These are phyloP conservation scores for Chenopodium album DNA, from an alignment of 148 eudicot species.

Conservation along the genomic window DNA sequence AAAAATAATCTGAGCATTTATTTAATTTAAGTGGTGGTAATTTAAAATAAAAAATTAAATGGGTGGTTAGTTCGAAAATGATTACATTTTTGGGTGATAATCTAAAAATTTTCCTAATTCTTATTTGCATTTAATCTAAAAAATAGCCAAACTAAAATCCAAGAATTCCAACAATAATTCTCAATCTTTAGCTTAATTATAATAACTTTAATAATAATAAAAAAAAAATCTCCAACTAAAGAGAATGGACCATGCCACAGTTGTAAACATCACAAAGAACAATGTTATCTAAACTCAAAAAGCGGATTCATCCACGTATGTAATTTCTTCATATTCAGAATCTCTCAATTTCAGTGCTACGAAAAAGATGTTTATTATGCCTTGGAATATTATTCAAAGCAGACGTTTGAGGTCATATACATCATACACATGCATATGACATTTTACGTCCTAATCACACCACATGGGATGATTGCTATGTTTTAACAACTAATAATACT, in stretches of 20 bases:
- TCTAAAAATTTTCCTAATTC: too few species aligned
- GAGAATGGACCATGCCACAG: not conserved
- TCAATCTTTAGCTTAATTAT: too few species aligned
- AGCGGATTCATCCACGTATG: not conserved
- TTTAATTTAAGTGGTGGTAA: too few species aligned
- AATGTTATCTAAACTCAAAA: not conserved
- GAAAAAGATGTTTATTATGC: not conserved
- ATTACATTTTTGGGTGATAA: too few species aligned
- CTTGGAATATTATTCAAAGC: not conserved
- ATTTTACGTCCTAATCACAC: not conserved
- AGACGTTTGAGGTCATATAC: not conserved
- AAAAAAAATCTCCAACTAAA: too few species aligned
- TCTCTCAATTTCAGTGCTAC: not conserved
- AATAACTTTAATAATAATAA: too few species aligned
- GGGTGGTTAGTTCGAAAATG: too few species aligned
- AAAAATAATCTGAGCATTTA: too few species aligned
- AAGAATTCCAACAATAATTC: too few species aligned
- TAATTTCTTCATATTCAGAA: not conserved
- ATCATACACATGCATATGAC: constrained; percentile 12
- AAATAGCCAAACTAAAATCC: too few species aligned
- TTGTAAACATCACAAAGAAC: not conserved
- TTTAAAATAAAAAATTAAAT: too few species aligned
- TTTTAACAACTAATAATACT: constrained; percentile 1
- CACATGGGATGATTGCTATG: constrained; percentile 1
- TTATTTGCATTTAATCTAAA: too few species aligned